Evolutionary conservation across 129 eudicot genomes (phyloP).

Genomic region (Deinandra increscens): DNA sequence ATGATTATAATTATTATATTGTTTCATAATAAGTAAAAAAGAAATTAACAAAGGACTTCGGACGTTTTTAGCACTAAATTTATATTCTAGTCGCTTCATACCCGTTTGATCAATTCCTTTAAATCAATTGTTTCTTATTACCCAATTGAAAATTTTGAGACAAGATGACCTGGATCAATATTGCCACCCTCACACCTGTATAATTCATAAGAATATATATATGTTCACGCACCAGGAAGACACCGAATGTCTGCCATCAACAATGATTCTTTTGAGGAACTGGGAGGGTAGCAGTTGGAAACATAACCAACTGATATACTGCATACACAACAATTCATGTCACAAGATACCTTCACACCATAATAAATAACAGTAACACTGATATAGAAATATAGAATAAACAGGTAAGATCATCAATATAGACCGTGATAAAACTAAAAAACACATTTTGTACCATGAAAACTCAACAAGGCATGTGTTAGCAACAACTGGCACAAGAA

Average conservation of each 20-base stretch:
- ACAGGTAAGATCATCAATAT: neutral
- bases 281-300: constrained; percentile 82
- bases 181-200: neutral
- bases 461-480: neutral
- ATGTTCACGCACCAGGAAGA: constrained; percentile 75
- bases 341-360: constrained; percentile 16
- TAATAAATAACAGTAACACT: neutral
- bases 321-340: constrained; percentile 26
- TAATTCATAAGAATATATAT: constrained; percentile 17
- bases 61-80: neutral
- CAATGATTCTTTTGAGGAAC: constrained; percentile 52
- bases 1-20: no score
- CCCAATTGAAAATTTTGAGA: neutral
- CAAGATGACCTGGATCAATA: neutral
- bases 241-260: constrained; percentile 93
- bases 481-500: no score
- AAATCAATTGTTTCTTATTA: constrained; percentile 5
- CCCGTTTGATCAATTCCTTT: neutral
- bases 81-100: neutral
- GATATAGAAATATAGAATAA: neutral
- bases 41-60: neutral
- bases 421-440: neutral
- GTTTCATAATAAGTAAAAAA: no score
- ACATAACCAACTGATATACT: constrained; percentile 87
- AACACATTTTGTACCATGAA: neutral